Base-by-base conservation (phyloP, 768 basidiomycete species). In the Pleurotus platypus region DNA sequence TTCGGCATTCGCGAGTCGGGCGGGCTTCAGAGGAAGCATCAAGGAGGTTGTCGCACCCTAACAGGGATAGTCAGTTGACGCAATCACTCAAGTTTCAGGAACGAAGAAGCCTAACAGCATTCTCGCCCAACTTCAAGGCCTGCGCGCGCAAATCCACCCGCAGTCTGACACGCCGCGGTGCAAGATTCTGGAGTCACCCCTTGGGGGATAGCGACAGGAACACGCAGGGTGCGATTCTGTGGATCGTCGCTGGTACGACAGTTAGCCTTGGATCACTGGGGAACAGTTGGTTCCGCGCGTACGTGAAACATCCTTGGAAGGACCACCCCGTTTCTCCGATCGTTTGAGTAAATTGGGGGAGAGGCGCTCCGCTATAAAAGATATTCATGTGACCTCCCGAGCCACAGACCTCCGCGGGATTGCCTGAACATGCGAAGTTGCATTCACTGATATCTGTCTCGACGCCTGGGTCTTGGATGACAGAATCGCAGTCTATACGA, bases 291-390 rank as follows among this genome's bases (percentile, higher is more conserved):
- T 9, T 4, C 30, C 26, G 5, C 12, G 57, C 79, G 49, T 61
- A 83, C 86, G 75, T 86, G 70, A 79, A 86, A 63, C 87, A 89
- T 12, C 87, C 87, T 27, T 85, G 72, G 11, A 80, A 86, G 1
- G 71, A 60, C 86, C 86, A 89, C 8, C 56, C 58, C n/a, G 64
- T 60, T 5, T 69, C 64, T 0, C 78, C 79, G 24, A 82, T 75
- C 37, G 66, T 78, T 3, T 74, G 77, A 2, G 81, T 78, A 18
- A 81, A 79, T 16, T 67, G 55, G 0, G 86, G 82, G 51, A 79
- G 75, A 0, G 75, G 69, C 1, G 71, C 64, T n/a, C 81, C 81
- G 56, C 77, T 85, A 67, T 75, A 77, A 64, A 80, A 85, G 24
- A 87, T 66, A 62, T 82, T 80, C 24, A 87, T 66, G 18, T 72